A percentile compares a stretch with the other conserved stretches of the same genome.
phyloP scores from a whole-genome alignment of 176 grass and related monocot species.

The Oryza glaberrima region DNA sequence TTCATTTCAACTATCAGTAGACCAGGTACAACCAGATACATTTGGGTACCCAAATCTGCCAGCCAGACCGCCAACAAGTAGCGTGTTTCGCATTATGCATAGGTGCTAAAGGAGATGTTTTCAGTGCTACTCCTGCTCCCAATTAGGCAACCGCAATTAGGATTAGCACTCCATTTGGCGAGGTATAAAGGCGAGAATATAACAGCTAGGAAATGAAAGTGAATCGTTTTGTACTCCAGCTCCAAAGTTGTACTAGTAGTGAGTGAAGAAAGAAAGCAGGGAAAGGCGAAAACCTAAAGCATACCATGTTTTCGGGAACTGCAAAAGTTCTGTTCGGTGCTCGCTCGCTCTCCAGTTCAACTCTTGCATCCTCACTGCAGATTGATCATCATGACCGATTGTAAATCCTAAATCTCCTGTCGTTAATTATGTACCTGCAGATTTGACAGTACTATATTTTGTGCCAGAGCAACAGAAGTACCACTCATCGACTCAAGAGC shows the following conservation, averaged over 20 bases:
- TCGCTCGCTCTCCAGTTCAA: neutral
- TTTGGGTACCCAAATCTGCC: conserved; percentile 8
- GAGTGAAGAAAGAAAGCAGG: neutral
- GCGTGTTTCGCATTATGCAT: neutral
- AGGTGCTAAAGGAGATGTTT: neutral
- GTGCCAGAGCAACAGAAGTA: neutral
- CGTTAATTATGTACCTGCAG: neutral
- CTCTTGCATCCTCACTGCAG: neutral
- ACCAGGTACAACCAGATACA: neutral
- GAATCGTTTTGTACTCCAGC: neutral
- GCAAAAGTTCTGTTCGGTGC: neutral
- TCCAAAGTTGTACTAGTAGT: neutral
- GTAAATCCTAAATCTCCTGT: neutral
- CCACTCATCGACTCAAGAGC: neutral
- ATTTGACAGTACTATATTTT: neutral
- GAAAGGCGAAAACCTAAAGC: conserved; percentile 10
- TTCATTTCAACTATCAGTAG: conserved; percentile 8
- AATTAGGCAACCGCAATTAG: neutral
- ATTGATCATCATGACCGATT: neutral
- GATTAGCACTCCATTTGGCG: neutral
- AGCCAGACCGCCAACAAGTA: neutral
- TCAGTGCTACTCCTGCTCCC: neutral
- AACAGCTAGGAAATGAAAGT: neutral
- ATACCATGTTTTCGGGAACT: neutral
- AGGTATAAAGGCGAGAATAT: neutral